phyloP scores from a whole-genome alignment of 192 early-diverging fungal species.

The Podila verticillata region DNA sequence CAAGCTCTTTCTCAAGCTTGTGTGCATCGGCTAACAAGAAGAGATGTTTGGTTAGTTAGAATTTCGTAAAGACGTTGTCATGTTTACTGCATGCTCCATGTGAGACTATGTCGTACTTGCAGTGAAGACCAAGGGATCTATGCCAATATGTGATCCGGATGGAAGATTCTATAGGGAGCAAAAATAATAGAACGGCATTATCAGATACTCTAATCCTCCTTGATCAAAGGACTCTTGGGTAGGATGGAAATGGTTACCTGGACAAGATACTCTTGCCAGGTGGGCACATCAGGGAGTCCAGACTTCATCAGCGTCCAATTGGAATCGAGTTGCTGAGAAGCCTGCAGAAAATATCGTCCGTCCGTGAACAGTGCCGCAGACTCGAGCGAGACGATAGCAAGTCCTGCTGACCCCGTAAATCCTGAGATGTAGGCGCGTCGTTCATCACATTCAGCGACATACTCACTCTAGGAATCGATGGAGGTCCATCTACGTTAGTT shows the following conservation, averaged over 20 bases:
- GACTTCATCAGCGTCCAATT: conserved; percentile 96
- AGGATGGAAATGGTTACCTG: conserved; percentile 50
- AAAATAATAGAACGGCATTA: too few relatives aligned
- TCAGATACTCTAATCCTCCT: neutral
- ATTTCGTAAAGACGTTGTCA: neutral
- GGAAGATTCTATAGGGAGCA: too few relatives aligned
- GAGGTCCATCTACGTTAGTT: neutral
- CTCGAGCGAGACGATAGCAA: conserved; percentile 83
- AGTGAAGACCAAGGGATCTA: neutral
- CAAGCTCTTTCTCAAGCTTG: conserved; percentile 62
- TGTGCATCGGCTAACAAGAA: conserved; percentile 57
- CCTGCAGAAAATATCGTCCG: conserved; percentile 97
- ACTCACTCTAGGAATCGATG: conserved; percentile 78
- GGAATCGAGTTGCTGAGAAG: conserved; percentile 79
- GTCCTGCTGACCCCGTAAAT: conserved; percentile 93
- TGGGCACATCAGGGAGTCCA: conserved; percentile 85
- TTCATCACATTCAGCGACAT: conserved; percentile 90
- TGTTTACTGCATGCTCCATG: too few relatives aligned
- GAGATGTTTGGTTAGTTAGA: neutral
- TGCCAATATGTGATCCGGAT: neutral
- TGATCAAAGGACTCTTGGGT: neutral
- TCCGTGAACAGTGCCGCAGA: conserved; percentile 95
- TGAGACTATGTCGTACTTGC: too few relatives aligned
- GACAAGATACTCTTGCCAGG: conserved; percentile 88
- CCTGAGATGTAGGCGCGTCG: conserved; percentile 92